Conservation (phyloP, 768 basidiomycete species). For the Mycena haematopus region DNA sequence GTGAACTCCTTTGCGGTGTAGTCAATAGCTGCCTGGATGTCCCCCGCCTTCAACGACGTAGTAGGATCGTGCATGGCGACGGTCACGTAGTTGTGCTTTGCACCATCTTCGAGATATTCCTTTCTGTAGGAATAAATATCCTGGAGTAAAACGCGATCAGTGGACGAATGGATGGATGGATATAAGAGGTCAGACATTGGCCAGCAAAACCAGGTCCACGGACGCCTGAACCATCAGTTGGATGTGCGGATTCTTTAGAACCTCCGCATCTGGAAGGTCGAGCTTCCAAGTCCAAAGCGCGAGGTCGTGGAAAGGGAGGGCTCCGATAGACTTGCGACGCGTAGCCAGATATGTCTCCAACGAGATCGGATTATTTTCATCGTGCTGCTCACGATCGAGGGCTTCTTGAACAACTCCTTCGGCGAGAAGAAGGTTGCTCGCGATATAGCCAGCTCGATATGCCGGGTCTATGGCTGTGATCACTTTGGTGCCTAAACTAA, state of each 20-base stretch:
- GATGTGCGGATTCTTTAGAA: conserved; percentile 26
- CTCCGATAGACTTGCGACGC: conserved; percentile 29
- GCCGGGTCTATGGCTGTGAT: conserved; percentile 26
- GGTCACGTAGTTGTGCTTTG: conserved; percentile 33
- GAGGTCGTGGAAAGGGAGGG: conserved; percentile 28
- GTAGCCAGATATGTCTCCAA: conserved; percentile 28
- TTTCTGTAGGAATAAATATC: conserved; percentile 36
- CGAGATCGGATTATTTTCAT: conserved; percentile 20
- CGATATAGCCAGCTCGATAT: conserved; percentile 23
- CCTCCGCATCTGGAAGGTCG: conserved; percentile 16
- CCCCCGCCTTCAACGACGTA: conserved; percentile 18
- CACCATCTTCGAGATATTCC: conserved; percentile 32
- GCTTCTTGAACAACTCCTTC: conserved; percentile 32
- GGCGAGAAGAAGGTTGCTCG: conserved; percentile 28
- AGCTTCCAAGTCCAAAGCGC: conserved; percentile 30
- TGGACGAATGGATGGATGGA: background rate
- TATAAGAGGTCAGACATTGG: conserved; percentile 23
- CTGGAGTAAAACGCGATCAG: conserved; percentile 15
- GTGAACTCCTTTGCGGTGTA: conserved; percentile 27
- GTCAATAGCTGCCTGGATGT: conserved; percentile 32
- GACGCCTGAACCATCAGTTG: conserved; percentile 24
- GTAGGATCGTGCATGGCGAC: conserved; percentile 33
- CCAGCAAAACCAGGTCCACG: conserved; percentile 27
- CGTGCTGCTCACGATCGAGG: conserved; percentile 27
- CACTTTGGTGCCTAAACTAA: conserved; percentile 22